Conservation (phyloP, 371 early-diverging fungal species). For the Polyrhizophydium stewartii region DNA sequence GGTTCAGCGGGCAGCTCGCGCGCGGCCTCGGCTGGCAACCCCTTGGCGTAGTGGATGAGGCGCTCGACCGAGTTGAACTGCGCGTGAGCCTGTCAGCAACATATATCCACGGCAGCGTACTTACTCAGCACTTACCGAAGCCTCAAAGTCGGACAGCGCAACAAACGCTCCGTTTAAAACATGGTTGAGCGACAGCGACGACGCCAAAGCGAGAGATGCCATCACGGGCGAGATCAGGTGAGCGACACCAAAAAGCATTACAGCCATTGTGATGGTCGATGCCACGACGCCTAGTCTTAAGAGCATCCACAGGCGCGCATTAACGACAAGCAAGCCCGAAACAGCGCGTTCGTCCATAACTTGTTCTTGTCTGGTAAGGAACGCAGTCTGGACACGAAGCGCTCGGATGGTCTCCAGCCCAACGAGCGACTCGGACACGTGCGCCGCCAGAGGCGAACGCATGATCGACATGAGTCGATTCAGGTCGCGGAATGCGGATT, state of each 20-base stretch:
- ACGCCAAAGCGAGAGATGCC: too few relatives aligned
- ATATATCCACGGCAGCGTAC: too few relatives aligned
- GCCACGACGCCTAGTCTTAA: too few relatives aligned
- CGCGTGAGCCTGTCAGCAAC: not conserved
- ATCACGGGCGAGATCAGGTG: not conserved
- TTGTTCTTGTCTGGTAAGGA: too few relatives aligned
- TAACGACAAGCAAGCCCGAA: not conserved
- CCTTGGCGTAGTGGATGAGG: slow-evolving; percentile 49
- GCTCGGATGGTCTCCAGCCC: not conserved
- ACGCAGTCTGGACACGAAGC: too few relatives aligned
- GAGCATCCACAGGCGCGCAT: too few relatives aligned
- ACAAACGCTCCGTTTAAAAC: too few relatives aligned
- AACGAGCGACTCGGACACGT: not conserved
- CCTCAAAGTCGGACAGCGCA: too few relatives aligned
- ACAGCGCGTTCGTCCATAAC: not conserved
- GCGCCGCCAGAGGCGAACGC: not conserved
- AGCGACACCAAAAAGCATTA: too few relatives aligned
- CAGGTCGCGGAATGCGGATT: not conserved
- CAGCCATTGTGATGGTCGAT: too few relatives aligned
- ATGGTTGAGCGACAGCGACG: not conserved
- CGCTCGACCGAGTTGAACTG: slow-evolving; percentile 28
- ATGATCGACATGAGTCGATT: not conserved
- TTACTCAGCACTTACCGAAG: too few relatives aligned
- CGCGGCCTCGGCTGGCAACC: slow-evolving; percentile 1
- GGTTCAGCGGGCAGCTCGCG: slow-evolving; percentile 2